Base-by-base conservation (phyloP, 2,329 filamentous ascomycete genomes). In the Colletotrichum tofieldiae region DNA sequence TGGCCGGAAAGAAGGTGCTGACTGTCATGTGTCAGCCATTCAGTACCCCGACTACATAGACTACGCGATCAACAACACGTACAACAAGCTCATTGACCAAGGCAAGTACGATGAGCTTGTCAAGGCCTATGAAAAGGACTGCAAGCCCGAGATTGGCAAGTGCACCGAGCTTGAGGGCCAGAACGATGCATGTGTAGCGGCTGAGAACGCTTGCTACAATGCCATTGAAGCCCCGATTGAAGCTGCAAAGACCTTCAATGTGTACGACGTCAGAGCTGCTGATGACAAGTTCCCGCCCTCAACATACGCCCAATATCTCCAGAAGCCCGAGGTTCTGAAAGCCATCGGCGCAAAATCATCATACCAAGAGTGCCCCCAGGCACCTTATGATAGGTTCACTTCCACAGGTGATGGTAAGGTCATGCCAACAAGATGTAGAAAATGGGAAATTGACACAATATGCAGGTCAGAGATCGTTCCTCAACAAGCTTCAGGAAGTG, bases 221-320 rank as follows among this genome's bases (percentile, higher is more conserved):
- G 77, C 77, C 20, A 77, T 81, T 18, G 75, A 79, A 43, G 72
- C 59, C 0, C 72, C 75, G 0, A 75, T 77, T 12, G 75, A 77
- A 51, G 37, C 71, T 14, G 62, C 61, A 20, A 75, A 74, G 39
- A 77, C 82, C 75, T 85, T 85, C 59, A 82, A 85, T 62, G 81
- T 86, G 18, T 88, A 88, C 72, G 86, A 88, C 66, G 79, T 88
- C 29, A 81, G 86, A 5, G 74, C 82, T 8, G 76, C 73, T 29
- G 77, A 81, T n/a, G 82, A 84, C 58, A 77, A 78, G 1, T 77
- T 81, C 76, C 79, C 83, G 59, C 81, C 86, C 12, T 72, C 74
- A 41, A 84, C 82, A 0, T 88, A 86, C 76, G 75, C 75, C 1
- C 75, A 65, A 11, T 88, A 87, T 69, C 78, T 88, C 8, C 74